Percentiles rank a stretch among this genome's conserved stretches.
phyloP scores from a whole-genome alignment of 1,284 basidiomycete species.

The Fistulinella cinereoalba region DNA sequence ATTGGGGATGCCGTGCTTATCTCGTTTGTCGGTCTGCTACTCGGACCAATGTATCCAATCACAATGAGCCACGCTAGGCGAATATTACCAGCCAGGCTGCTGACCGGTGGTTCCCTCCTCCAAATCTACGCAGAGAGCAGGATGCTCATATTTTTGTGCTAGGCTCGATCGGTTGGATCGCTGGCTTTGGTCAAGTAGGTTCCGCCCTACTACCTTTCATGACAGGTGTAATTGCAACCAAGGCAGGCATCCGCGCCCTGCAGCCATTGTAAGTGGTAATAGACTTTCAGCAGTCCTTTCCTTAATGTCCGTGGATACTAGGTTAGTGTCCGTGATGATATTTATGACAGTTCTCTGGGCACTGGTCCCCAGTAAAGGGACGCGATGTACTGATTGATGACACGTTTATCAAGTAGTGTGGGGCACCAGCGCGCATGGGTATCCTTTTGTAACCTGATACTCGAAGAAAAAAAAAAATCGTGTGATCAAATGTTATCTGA shows the following conservation, averaged over 20 bases:
- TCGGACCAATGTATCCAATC: slow-evolving; percentile 57
- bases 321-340: slow-evolving; percentile 46
- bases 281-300: neutral
- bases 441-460: too few species aligned
- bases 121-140: neutral
- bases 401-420: too few species aligned
- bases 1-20: slow-evolving; percentile 52
- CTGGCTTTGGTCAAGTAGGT: slow-evolving; percentile 51
- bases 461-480: too few species aligned
- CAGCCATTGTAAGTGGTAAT: slow-evolving; percentile 52
- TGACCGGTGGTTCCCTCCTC: slow-evolving; percentile 38
- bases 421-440: too few species aligned
- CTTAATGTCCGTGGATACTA: too few species aligned
- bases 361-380: slow-evolving; percentile 35
- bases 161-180: slow-evolving; percentile 53
- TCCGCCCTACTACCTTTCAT: slow-evolving; percentile 55
- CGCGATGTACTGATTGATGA: slow-evolving; percentile 19
- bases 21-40: slow-evolving; percentile 50
- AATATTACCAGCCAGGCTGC: slow-evolving; percentile 48
- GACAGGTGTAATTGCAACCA: slow-evolving; percentile 51
- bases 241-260: slow-evolving; percentile 48
- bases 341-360: slow-evolving; percentile 45
- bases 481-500: too few species aligned
- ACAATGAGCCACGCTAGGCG: slow-evolving; percentile 48
- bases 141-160: neutral